Base-by-base conservation (phyloP, 805 yeast species). In the Cyberlindnera veronae region DNA sequence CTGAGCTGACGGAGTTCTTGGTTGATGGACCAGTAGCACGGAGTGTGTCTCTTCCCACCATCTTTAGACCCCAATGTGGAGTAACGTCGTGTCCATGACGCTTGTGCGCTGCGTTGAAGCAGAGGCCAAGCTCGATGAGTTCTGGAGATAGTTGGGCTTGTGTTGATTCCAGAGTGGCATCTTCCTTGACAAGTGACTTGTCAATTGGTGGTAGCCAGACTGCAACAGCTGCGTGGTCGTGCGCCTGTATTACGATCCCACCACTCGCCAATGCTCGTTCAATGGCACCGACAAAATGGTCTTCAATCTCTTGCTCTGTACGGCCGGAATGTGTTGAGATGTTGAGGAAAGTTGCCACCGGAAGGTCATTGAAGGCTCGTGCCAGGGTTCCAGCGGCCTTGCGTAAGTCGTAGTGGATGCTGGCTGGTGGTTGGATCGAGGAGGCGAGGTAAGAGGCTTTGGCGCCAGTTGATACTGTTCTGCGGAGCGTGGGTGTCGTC, bases 181-280 rank as follows among this genome's bases (percentile, higher is more conserved):
- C 32, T 16, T 10, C 11, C 8, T 14, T 6, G 7, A 7, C 12
- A 8, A 19, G 18, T 8, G 20, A 15, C 20, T 30, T 13, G 7
- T 30, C 9, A 7, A 8, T 37, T 15, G 54, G 53, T 13, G 51
- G 49, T 16, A 44, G 39, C 53, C 53, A 48, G 10, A 50, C 45
- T 5, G 50, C 46, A 17, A 50, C 38, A 3, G 53, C 38, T 16
- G 34, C 29, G 10, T 24, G 34, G 10, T 34, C 43, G 15, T 39
- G 37, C 20, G 34, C n/a, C 16, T 42, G 29, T 3, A 39, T 36
- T 6, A 44, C 38, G 4, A 32, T 28, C 9, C 51, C 33, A 7
- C 33, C 33, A 9, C 18, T 16, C 5, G 9, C 13, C 15, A 9
- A 11, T 16, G 6, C 16, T n/a, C 16, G 12, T 13, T 34, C 23